These are phyloP conservation scores for Candida endomychidarum DNA, from an alignment of 805 yeast genomes.

Conservation along the genomic window DNA sequence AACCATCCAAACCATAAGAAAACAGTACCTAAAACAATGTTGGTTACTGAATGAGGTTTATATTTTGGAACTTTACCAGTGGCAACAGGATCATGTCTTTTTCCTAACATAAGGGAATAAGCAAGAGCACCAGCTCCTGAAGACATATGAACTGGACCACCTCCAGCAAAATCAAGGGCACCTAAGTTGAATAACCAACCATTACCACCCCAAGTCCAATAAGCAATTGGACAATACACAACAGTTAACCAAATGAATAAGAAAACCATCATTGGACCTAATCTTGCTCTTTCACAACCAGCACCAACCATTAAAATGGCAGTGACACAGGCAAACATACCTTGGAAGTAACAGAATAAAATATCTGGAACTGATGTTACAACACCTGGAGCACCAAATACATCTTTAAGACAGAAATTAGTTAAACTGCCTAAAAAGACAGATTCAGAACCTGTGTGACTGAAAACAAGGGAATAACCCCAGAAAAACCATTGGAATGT, in stretches of 20 bases:
- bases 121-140: conserved; percentile 95
- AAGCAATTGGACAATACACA: conserved; percentile 94
- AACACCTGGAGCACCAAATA: conserved; percentile 76
- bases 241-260: conserved; percentile 91
- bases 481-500: conserved; percentile 97
- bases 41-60: conserved; percentile 90
- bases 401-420: conserved; percentile 78
- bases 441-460: conserved; percentile 59
- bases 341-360: conserved; percentile 87
- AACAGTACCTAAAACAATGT: conserved; percentile 88
- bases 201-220: conserved; percentile 94
- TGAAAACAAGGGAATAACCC: conserved; percentile 91
- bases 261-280: conserved; percentile 95
- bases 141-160: conserved; percentile 95
- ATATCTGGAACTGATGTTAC: conserved; percentile 81
- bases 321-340: conserved; percentile 94
- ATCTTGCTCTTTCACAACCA: conserved; percentile 94
- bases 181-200: conserved; percentile 90
- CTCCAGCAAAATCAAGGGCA: conserved; percentile 95
- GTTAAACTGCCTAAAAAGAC: conserved; percentile 77
- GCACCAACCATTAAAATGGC: conserved; percentile 96
- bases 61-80: conserved; percentile 75
- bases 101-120: conserved; percentile 88
- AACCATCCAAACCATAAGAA: conserved; percentile 99
- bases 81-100: conserved; percentile 80